Evolutionary conservation across 805 yeast genomes (phyloP).

Genomic region (Saccharomycopsis fodiens): DNA sequence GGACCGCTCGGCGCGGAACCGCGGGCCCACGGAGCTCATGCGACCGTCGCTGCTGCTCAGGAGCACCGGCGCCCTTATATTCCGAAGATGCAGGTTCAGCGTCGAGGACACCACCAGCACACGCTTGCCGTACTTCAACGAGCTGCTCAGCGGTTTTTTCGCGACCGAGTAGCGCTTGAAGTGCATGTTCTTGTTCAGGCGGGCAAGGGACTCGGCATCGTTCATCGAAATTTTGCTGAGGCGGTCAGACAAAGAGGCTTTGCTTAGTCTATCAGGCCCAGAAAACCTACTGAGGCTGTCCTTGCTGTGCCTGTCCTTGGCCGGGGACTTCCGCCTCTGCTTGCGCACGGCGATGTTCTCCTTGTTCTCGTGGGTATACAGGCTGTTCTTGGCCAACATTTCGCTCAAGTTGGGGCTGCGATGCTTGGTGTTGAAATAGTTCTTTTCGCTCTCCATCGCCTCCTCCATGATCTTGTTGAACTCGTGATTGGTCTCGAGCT

Average conservation of each 20-base stretch:
- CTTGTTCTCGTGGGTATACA: neutral
- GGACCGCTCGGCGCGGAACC: constrained; percentile 4
- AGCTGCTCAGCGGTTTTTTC: constrained; percentile 9
- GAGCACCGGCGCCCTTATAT: constrained; percentile 16
- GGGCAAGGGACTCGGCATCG: constrained; percentile 1
- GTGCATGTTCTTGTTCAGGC: neutral
- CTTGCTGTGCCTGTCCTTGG: constrained; percentile 4
- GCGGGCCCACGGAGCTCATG: neutral
- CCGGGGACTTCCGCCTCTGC: neutral
- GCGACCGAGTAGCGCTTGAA: constrained; percentile 6
- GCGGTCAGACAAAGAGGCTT: no score
- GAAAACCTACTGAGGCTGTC: no score
- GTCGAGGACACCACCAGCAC: neutral
- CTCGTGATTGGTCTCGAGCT: constrained; percentile 18
- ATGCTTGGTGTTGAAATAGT: constrained; percentile 1
- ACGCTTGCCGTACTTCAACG: neutral
- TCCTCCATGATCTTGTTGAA: constrained; percentile 18
- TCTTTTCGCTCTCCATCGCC: constrained; percentile 9
- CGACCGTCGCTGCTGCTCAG: neutral
- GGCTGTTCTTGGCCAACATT: constrained; percentile 4
- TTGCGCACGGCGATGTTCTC: neutral
- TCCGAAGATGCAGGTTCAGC: constrained; percentile 6
- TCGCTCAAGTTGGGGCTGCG: constrained; percentile 11
- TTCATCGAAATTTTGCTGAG: no score
- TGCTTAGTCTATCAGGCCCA: no score